phyloP scores from a whole-genome alignment of 2,329 filamentous ascomycete genomes.

The Fusarium pseudocircinatum region DNA sequence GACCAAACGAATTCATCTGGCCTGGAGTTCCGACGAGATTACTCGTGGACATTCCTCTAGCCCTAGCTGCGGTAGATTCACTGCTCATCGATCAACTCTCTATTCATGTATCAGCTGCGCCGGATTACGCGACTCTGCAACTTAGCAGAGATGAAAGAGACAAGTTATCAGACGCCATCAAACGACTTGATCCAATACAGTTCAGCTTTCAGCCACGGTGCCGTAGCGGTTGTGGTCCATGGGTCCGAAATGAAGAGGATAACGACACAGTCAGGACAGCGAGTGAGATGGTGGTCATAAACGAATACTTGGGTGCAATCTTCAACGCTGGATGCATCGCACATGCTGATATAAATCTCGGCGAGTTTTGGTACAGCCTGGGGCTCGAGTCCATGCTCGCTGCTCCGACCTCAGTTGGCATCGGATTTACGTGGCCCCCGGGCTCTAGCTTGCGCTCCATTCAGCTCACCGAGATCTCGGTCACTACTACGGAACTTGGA shows the following conservation, averaged over 20 bases:
- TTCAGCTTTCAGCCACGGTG: not conserved
- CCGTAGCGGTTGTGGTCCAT: not conserved
- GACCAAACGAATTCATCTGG: not conserved
- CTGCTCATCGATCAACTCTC: not conserved
- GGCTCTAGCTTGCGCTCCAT: not conserved
- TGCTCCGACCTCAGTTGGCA: not conserved
- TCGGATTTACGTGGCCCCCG: not conserved
- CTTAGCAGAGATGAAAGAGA: fast-evolving
- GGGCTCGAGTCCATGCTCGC: not conserved
- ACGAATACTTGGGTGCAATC: not conserved
- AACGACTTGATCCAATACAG: fast-evolving
- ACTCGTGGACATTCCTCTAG: not conserved
- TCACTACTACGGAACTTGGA: not conserved
- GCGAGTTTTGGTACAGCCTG: not conserved
- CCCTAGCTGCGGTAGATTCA: not conserved
- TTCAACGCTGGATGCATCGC: not conserved
- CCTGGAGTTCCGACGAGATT: not conserved
- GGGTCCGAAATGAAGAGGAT: not conserved
- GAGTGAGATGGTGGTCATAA: not conserved
- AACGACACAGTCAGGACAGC: not conserved
- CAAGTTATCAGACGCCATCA: not conserved
- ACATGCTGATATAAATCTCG: not conserved
- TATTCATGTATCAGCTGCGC: not conserved
- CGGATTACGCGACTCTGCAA: not conserved
- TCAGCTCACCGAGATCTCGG: fast-evolving